Conservation (phyloP, 2,329 filamentous ascomycete genomes). For the Colletotrichum aenigma region DNA sequence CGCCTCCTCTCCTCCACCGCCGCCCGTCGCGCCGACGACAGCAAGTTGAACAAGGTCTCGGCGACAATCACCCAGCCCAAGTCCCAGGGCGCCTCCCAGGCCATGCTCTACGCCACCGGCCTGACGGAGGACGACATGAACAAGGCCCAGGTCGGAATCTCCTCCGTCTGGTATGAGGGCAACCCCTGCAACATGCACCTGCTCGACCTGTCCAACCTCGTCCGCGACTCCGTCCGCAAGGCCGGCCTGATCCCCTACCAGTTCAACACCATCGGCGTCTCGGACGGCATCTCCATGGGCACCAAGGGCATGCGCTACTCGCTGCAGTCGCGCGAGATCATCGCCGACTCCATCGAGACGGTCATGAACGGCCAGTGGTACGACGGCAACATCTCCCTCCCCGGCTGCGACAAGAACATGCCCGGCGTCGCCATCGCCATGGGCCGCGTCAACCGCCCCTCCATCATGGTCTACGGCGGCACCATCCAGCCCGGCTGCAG, state of each 20-base stretch:
- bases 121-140: conserved; percentile 85
- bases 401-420: conserved; percentile 99
- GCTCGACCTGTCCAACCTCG: conserved; percentile 82
- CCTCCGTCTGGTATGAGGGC: conserved; percentile 96
- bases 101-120: conserved; percentile 97
- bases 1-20: conserved; percentile 57
- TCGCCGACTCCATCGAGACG: conserved; percentile 97
- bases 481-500: conserved; percentile 93
- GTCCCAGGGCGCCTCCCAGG: conserved; percentile 96
- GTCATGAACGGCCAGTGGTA: conserved; percentile 99
- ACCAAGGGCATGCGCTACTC: conserved; percentile 97
- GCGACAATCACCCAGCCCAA: conserved; percentile 91
- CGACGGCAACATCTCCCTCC: conserved; percentile 94
- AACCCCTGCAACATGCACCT: conserved; percentile 99
- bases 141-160: conserved; percentile 97
- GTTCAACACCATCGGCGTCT: conserved; percentile 99
- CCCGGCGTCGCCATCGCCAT: conserved; percentile 91
- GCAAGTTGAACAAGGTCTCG: conserved; percentile 83
- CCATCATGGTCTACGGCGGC: conserved; percentile 97
- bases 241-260: conserved; percentile 90
- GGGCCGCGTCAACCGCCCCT: conserved; percentile 91
- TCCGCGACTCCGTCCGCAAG: conserved; percentile 65
- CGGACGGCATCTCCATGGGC: conserved; percentile 97
- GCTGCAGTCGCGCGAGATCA: conserved; percentile 92
- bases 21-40: conserved; percentile 52